Percentiles rank a stretch among this genome's conserved stretches.
These are phyloP conservation scores for Aspergillus aculeatinus DNA, from an alignment of 2,329 filamentous ascomycete genomes.

Conservation along the genomic window DNA sequence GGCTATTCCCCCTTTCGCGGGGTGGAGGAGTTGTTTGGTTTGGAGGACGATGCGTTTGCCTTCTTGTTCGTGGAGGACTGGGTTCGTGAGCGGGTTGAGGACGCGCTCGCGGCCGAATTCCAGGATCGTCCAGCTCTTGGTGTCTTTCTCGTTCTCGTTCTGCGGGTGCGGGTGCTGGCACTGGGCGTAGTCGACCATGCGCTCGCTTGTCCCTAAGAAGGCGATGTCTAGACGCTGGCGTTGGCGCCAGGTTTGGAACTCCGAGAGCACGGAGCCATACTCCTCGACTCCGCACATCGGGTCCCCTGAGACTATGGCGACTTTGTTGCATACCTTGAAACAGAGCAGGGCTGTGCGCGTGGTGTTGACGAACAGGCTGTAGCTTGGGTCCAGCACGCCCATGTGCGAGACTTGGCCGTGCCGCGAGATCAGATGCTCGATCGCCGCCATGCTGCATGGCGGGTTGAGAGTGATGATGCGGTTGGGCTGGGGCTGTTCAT, in stretches of 20 bases:
- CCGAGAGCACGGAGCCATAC: constrained; percentile 30
- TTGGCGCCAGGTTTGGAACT: constrained; percentile 38
- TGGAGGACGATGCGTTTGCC: constrained; percentile 41
- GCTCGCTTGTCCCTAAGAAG: constrained; percentile 39
- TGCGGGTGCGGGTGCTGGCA: constrained; percentile 6
- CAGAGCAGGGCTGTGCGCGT: constrained; percentile 36
- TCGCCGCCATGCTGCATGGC: not conserved
- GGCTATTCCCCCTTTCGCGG: constrained; percentile 33
- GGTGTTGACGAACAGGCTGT: constrained; percentile 42
- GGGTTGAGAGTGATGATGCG: not conserved
- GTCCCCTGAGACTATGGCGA: constrained; percentile 43
- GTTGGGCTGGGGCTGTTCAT: not conserved
- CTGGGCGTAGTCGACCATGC: constrained; percentile 33
- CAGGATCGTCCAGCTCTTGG: constrained; percentile 38
- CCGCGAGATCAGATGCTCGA: constrained; percentile 25
- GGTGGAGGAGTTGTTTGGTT: constrained; percentile 38
- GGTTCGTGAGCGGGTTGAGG: constrained; percentile 42
- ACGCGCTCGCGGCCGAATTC: constrained; percentile 42
- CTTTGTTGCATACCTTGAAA: constrained; percentile 39
- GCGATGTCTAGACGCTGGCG: constrained; percentile 33
- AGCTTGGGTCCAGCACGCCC: constrained; percentile 45
- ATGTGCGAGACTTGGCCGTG: constrained; percentile 45
- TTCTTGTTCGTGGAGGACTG: constrained; percentile 35
- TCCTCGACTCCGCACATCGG: constrained; percentile 34
- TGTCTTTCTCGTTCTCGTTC: not conserved